Evolutionary conservation across 169 alveolate species (phyloP), one percentile per base, ranked within the genome.

Genomic region (Sarcocystis neurona): DNA sequence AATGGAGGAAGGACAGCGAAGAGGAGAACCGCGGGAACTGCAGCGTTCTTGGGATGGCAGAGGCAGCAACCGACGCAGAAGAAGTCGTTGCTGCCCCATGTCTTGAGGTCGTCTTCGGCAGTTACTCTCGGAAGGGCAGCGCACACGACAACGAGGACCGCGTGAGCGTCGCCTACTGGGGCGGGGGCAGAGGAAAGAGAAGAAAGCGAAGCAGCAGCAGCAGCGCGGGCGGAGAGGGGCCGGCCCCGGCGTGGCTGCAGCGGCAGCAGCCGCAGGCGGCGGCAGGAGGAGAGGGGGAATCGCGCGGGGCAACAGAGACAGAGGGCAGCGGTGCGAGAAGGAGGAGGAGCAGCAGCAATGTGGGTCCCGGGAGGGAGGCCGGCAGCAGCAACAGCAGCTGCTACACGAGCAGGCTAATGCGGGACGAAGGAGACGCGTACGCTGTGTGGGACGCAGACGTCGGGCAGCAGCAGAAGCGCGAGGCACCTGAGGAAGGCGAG

Each of bases 61-160:
- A 37, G 70, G 60, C 60, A 15, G 60, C 60, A 15, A 48, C 27
- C 27, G 60, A 50, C 60, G 8, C 18, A 18, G 18, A 50, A 50
- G 60, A 10, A 18, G 82, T 72, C 34, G 39, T 72, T 18, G 82
- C 58, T 8, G 34, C 47, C 4, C 82, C 82, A 5, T 72, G 82
- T 27, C 82, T 84, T 0, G 48, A 34, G 44, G 79, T 47, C 15
- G 66, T 84, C 66, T 84, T 37, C 32, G 89, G 89, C 23, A 50
- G 78, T 27, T 53, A 18, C 3, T 41, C 80, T 0, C 58, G 63
- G 20, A 58, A 39, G 60, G 89, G 89, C 10, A 23, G n/a, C 3
- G 5, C 23, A 39, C 89, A 84, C 68, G 89, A 84, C 60, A 66
- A 60, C 82, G 89, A 60, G 18, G 89, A 60, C 53, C 75, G 89